Base-by-base conservation (phyloP, 768 basidiomycete species). In the Clitopilus passeckerianus region DNA sequence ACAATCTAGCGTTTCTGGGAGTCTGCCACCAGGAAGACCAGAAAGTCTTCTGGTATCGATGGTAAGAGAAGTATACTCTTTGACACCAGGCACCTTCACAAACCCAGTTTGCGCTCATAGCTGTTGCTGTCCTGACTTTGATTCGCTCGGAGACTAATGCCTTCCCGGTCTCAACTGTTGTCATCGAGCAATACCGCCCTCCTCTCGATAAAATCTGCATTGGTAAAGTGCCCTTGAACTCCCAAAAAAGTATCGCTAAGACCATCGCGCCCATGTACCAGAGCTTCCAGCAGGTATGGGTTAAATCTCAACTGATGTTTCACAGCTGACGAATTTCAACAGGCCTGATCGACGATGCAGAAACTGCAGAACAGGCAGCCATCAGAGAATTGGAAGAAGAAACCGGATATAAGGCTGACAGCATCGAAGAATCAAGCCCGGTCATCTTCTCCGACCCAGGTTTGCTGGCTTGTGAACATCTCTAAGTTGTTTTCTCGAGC, bases 121-220 rank as follows among this genome's bases (percentile, higher is more conserved):
- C 87, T 56, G 95, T 98, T 10, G 89, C 93, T 5, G 85, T 97
- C 44, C 75, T 97, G 5, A 86, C 93, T 14, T 74, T 97, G 24
- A 77, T 98, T 50, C 82, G 83, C 34, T 94, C 94, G 46, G 85
- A 85, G 70, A 84, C 82, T 7, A 78, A 82, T 60, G 80, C 84
- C 2, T 93, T 93, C 66, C 86, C 86, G 4, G 70, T 81, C 5
- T 91, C 90, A 1, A 94, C 91, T 4, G 81, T 96, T 57, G 77
- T 98, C 63, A 86, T 97, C 65, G 93, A 96, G 68, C 95, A 97
- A 69, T 98, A 89, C 70, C 86, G 96, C 23, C 94, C 96, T 0
- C 93, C 95, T 0, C 80, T 94, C 52, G 89, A 84, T 65, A 87
- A 86, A 61, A 80, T 82, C 62, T 80, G 91, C 60, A 80, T 96